phyloP scores from a whole-genome alignment of 495 filamentous ascomycete genomes.

The Penicillium crystallinum region DNA sequence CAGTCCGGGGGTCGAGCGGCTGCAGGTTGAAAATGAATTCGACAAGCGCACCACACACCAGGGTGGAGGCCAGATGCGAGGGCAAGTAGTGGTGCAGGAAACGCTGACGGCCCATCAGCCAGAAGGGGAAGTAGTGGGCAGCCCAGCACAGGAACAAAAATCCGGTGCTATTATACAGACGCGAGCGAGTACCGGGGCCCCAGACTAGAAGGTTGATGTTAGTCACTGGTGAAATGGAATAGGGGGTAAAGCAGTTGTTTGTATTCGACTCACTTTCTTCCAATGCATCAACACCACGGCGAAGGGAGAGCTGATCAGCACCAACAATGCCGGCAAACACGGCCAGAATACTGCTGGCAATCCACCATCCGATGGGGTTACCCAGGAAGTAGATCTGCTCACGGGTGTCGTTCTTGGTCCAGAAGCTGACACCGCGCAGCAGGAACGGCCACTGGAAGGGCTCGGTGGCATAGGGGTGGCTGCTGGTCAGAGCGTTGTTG shows the following conservation, averaged over 20 bases:
- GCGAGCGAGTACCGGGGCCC: constrained; percentile 75
- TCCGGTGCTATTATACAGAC: constrained; percentile 95
- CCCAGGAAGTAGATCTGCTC: constrained; percentile 99
- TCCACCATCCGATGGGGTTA: constrained; percentile 97
- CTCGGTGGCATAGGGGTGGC: constrained; percentile 89
- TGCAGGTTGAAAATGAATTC: constrained; percentile 96
- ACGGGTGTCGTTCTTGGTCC: constrained; percentile 93
- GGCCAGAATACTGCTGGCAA: constrained; percentile 83
- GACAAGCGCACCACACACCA: constrained; percentile 91
- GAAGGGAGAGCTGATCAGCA: constrained; percentile 87
- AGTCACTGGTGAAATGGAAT: constrained; percentile 1
- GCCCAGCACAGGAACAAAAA: constrained; percentile 93
- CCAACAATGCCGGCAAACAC: constrained; percentile 90
- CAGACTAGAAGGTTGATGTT: constrained; percentile 26
- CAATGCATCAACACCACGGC: constrained; percentile 87
- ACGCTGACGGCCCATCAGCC: constrained; percentile 69
- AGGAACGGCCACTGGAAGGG: constrained; percentile 99
- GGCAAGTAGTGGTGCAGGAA: constrained; percentile 78
- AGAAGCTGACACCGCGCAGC: constrained; percentile 94
- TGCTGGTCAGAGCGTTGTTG: constrained; percentile 95
- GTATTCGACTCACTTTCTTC: constrained; percentile 72
- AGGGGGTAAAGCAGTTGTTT: neutral
- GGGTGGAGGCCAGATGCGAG: constrained; percentile 84
- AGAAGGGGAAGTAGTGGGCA: constrained; percentile 71
- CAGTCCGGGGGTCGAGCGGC: constrained; percentile 47